A percentile compares a stretch with the other conserved stretches of the same genome.
phyloP scores from a whole-genome alignment of 306 rosid species.

The Acacia acuminata region DNA sequence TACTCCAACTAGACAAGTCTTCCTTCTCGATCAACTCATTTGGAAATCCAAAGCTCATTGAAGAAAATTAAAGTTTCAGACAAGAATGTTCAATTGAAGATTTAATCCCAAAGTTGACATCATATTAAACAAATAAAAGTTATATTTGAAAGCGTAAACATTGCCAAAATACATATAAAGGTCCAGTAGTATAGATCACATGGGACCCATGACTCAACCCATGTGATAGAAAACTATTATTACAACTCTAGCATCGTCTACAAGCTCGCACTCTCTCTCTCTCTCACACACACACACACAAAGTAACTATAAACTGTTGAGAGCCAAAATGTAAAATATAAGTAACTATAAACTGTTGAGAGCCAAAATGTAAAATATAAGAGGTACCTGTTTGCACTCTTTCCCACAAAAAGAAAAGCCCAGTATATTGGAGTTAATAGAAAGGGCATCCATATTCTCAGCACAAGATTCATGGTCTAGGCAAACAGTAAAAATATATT shows the following conservation, averaged over 20 bases:
- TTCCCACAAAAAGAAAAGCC: slow-evolving; percentile 66
- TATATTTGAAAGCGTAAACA: not conserved
- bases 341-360: not conserved
- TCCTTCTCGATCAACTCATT: not conserved
- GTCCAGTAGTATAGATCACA: not conserved
- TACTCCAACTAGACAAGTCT: not conserved
- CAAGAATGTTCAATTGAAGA: not conserved
- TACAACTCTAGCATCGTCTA: not conserved
- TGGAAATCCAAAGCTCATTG: not conserved
- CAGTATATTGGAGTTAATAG: slow-evolving; percentile 34
- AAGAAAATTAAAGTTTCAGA: not conserved
- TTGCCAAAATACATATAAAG: not conserved
- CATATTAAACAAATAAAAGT: not conserved
- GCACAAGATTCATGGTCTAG: slow-evolving; percentile 71
- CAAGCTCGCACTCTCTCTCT: not conserved
- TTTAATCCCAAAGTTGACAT: not conserved
- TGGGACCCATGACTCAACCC: not conserved
- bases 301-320: not conserved
- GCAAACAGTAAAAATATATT: not conserved
- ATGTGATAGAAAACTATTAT: not conserved
- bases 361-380: slow-evolving; percentile 4
- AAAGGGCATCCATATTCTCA: slow-evolving; percentile 49
- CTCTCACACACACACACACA: not conserved
- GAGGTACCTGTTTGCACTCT: slow-evolving; percentile 86
- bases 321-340: not conserved